phyloP scores from a whole-genome alignment of 371 early-diverging fungal genomes.

The Mortierella sp. region DNA sequence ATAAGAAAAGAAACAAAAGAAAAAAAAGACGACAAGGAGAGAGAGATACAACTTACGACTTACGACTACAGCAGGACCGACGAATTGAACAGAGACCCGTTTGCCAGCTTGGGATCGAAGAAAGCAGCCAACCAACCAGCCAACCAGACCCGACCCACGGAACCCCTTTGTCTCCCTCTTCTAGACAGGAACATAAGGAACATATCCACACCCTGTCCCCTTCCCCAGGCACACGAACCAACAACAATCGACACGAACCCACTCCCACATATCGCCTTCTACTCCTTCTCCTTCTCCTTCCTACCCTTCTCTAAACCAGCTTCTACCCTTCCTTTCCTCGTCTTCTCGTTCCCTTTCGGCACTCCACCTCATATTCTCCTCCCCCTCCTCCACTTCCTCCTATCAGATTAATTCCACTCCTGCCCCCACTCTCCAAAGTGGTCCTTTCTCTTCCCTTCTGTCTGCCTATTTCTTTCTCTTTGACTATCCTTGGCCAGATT shows the following conservation, averaged over 20 bases:
- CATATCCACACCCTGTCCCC: not conserved
- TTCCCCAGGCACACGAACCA: conserved; percentile 2
- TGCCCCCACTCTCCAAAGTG: not conserved
- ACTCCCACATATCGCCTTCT: not conserved
- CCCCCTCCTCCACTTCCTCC: not conserved
- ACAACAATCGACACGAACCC: not conserved
- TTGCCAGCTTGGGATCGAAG: not conserved
- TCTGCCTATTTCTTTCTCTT: not conserved
- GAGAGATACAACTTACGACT: not conserved
- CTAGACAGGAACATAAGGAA: not conserved
- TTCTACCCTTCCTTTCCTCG: not conserved
- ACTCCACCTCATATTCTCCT: not conserved
- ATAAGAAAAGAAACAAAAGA: not conserved
- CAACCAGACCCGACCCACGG: too few relatives aligned
- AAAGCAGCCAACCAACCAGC: not conserved
- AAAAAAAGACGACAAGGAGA: not conserved
- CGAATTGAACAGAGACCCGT: not conserved
- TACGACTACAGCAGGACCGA: not conserved
- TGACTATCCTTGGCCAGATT: not conserved
- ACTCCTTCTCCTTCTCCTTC: not conserved
- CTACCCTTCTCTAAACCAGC: not conserved
- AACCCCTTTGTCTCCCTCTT: not conserved
- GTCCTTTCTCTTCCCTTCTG: not conserved
- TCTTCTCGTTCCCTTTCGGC: not conserved
- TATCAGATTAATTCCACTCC: not conserved